Evolutionary conservation across 2,329 filamentous ascomycete species (phyloP).

Genomic region (Dactylellina leptospora): DNA sequence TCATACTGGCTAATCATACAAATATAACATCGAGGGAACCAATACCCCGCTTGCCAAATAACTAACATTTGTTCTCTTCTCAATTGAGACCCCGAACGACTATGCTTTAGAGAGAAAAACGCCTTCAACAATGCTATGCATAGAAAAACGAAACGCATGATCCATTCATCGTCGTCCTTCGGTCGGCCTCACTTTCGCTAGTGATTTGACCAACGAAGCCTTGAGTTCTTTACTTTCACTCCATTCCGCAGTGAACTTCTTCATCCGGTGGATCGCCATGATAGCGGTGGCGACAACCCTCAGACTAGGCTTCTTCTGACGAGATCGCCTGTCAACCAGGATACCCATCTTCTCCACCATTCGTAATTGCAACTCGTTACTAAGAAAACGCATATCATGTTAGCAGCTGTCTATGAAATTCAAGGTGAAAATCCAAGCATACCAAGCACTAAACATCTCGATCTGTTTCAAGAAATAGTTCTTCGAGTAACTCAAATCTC

Average conservation of each 20-base stretch:
- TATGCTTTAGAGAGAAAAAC: slow-evolving; percentile 8
- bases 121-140: slow-evolving; percentile 32
- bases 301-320: slow-evolving; percentile 63
- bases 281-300: slow-evolving; percentile 64
- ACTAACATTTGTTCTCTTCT: neutral
- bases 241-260: slow-evolving; percentile 65
- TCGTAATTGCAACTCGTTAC: slow-evolving; percentile 89
- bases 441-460: slow-evolving; percentile 89
- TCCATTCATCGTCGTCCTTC: slow-evolving; percentile 9
- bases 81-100: slow-evolving; percentile 4
- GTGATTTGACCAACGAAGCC: slow-evolving; percentile 54
- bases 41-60: slow-evolving; percentile 12
- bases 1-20: no score
- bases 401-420: neutral
- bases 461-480: slow-evolving; percentile 80
- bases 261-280: slow-evolving; percentile 66
- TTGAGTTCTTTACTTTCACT: slow-evolving; percentile 64
- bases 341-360: slow-evolving; percentile 86
- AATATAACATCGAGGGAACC: neutral
- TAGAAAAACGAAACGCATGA: neutral
- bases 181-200: slow-evolving; percentile 54
- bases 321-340: slow-evolving; percentile 63
- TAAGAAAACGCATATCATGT: slow-evolving; percentile 62
- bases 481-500: slow-evolving; percentile 86
- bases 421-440: slow-evolving; percentile 62